Base-by-base conservation (phyloP, 805 yeast species). In the Barnettozyma pratensis region DNA sequence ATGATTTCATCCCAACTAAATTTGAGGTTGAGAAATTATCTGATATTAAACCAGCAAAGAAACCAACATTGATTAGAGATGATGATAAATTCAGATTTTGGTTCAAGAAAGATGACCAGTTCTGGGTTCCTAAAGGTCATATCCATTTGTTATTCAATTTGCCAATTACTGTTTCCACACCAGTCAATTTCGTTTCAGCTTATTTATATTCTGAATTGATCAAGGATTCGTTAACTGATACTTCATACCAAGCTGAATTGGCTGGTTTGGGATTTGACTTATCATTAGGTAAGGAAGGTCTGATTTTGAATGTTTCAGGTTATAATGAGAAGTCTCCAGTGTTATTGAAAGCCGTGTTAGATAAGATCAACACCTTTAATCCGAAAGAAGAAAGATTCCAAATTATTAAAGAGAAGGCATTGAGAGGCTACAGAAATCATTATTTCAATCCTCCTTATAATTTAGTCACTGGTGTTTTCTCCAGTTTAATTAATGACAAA, bases 91-190 rank as follows among this genome's bases (percentile, higher is more conserved):
- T 74, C 37, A 83, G 81, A 56, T 69, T 87, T 36, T 92, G 98
- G 98, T 87, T 73, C 65, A 92, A 92, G 64, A 85, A 85, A 57
- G 96, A 92, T 68, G 96, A 92, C 56, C 80, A 83, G 44, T 87
- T 92, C 62, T 80, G 85, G 72, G 86, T 87, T 14, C 99, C 98
- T 44, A 87, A 91, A 68, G 94, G 94, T 1, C 73, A 79, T 43
- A 78, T 90, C 31, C 77, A 79, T 37, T 63, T 88, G 46, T 72
- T 77, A 38, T 73, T 92, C 54, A 83, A 81, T 52, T 68, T 81
- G 39, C 95, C 96, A 1, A 71, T 76, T 10, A 72, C 85, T 0
- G 76, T 76, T 43, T 67, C 77, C 1, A 78, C 84, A n/a, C 80
- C 88, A 2, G 65, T 74, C 30, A 74, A 79, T 43, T 70, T 81